Evolutionary conservation across 805 yeast species (phyloP), one percentile per base, ranked within the genome.

Genomic region (Pichia phayaonensis): DNA sequence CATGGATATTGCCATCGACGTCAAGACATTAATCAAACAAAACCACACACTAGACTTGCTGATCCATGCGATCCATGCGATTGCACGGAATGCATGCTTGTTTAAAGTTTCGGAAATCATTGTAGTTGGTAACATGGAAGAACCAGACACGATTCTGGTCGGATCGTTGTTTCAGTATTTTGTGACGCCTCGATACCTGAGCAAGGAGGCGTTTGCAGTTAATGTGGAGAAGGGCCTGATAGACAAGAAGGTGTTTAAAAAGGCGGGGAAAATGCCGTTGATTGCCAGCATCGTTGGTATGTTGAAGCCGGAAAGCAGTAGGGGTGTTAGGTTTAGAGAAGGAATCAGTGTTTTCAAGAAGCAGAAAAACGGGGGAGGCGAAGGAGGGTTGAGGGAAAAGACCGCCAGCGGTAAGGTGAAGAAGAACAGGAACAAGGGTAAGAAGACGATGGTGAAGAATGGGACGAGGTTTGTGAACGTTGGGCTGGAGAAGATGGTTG

Each of bases 61-160:
- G 15, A 89, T 95, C 0, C 72, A 77, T 51, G 72, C 80, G 1
- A 81, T 86, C 1, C 86, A 90, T 59, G 95, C 89, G 64, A 74
- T 90, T 16, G 90, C 96, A 13, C 80, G 84, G 59, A 80, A 83
- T 2, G 84, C 89, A 4, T 78, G 86, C 27, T 71, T 80, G 1
- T 89, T 75, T 64, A 76, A 80, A 48, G 88, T 87, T 7, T 77
- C 79, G 6, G 97, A 90, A 61, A 73, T 90, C 29, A 80, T 90
- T 3, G 71, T 90, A 1, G 71, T 87, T 58, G 86, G 86, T 53
- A 68, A 80, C 3, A 67, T 68, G 13, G 67, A 66, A 36, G 57
- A 48, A 10, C 40, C 34, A n/a, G 43, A 46, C 4, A 51, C 42
- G 16, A 31, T 53, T 40, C 15, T 50, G 8, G 20, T 48, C 5